Base-by-base conservation (phyloP, 2,329 filamentous ascomycete species). In the Fusarium acutatum region DNA sequence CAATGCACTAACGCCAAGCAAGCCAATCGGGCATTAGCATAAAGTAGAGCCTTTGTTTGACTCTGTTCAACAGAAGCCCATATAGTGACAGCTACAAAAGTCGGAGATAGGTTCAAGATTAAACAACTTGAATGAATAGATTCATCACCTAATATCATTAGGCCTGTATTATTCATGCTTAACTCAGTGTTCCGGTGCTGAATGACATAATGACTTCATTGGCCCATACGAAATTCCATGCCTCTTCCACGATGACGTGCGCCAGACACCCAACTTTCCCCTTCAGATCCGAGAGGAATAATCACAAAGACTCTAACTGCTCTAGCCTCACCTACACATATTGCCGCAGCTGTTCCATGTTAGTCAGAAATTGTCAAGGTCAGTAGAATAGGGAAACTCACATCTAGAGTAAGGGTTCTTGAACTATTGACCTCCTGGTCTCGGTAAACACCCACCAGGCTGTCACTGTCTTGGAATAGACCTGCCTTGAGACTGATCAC, bases 401-500 rank as follows among this genome's bases (percentile, higher is more conserved):
- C 95, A 91, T 99, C 96, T 78, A 99, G 86, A 65, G 95, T 98
- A 83, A 99, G 85, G 41, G 94, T 94, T 83, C 94, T 93, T 77
- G 93, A 97, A 79, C 93, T 97, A 84, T 98, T 99, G 65, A 94
- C 94, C 64, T 92, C 91, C 84, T 99, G 96, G 80, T 99, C 97
- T 75, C 96, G 89, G 86, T 97, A 98, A 17, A 99, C 95, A 58
- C 96, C 96, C 9, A 99, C 95, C 77, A 99, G 83, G 70, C 95
- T 97, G 87, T 99, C 95, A 80, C 94, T 97, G 82, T 97, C 94
- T 84, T 99, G 95, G 85, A 98, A 99, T 64, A 99, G 86, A 3
- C 95, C 95, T 0, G 95, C 93, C 88, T 99, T 99, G 81, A 99
- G 88, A 84, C 92, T 95, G 82, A 99, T 99, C 75, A 99, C 96